These are phyloP conservation scores for Dipodascus geniculatus DNA, from an alignment of 805 yeast species.

Conservation along the genomic window DNA sequence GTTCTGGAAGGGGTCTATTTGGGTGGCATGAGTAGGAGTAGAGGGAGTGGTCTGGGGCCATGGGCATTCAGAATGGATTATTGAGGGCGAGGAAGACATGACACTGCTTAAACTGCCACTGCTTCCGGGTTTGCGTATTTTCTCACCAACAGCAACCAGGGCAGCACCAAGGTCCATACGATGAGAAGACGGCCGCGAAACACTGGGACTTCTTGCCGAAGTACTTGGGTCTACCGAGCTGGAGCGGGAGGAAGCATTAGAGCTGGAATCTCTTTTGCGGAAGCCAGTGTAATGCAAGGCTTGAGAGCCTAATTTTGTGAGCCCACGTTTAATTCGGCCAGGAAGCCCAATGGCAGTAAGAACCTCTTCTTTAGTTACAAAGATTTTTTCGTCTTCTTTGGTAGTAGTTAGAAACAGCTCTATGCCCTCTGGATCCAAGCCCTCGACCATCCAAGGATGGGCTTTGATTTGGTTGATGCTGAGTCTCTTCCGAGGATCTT, in stretches of 20 bases:
- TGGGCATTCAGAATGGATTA: background rate
- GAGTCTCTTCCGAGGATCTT: slow-evolving; percentile 57
- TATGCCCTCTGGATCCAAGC: slow-evolving; percentile 23
- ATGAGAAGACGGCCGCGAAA: background rate
- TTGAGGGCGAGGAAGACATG: background rate
- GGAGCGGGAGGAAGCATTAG: slow-evolving; percentile 4
- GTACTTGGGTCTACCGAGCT: slow-evolving; percentile 5
- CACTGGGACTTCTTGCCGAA: background rate
- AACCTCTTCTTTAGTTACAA: slow-evolving; percentile 55
- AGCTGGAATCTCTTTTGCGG: slow-evolving; percentile 9
- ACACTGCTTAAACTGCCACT: slow-evolving; percentile 3
- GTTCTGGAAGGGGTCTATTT: background rate
- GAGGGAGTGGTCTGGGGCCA: no score
- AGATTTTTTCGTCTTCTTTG: slow-evolving; percentile 33
- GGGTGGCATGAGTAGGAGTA: background rate
- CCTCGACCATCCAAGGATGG: slow-evolving; percentile 57
- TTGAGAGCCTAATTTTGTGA: slow-evolving; percentile 27
- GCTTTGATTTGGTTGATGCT: slow-evolving; percentile 59
- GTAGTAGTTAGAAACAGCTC: slow-evolving; percentile 22
- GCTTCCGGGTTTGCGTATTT: slow-evolving; percentile 1
- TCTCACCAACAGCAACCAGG: background rate
- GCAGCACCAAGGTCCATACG: slow-evolving; percentile 2
- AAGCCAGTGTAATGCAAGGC: slow-evolving; percentile 23
- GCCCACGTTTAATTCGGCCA: slow-evolving; percentile 41
- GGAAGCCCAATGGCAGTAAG: slow-evolving; percentile 80